phyloP scores from a whole-genome alignment of 2,329 filamentous ascomycete species.

The Fusarium pseudograminearum region DNA sequence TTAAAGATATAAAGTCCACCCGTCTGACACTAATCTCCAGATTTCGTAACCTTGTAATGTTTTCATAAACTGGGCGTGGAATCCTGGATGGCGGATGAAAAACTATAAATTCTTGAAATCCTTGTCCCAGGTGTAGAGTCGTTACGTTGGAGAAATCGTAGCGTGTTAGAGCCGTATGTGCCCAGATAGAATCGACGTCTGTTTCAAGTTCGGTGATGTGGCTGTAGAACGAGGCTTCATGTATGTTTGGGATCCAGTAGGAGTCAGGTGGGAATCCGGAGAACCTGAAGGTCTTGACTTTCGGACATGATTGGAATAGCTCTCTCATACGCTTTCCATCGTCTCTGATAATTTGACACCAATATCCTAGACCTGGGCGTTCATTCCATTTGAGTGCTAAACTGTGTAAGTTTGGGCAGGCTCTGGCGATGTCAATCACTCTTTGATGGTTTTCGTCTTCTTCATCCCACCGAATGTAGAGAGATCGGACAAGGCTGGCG shows the following conservation, averaged over 20 bases:
- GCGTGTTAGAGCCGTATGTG: background rate
- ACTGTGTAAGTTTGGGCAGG: slow-evolving; percentile 16
- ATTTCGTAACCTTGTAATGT: fast-evolving
- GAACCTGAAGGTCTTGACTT: background rate
- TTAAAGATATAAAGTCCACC: background rate
- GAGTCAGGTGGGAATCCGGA: no score
- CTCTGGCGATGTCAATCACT: background rate
- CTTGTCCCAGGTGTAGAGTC: no score
- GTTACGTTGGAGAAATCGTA: background rate
- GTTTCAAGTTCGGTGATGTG: background rate
- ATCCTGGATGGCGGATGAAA: fast-evolving
- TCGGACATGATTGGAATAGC: slow-evolving; percentile 19
- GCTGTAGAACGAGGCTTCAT: background rate
- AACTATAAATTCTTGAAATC: fast-evolving
- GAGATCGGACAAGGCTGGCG: background rate
- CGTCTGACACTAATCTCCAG: background rate
- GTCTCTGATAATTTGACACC: no score
- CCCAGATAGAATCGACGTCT: background rate
- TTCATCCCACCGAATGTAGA: background rate
- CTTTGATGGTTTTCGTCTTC: background rate
- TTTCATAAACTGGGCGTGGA: background rate
- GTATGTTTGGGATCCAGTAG: background rate
- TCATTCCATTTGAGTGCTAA: background rate
- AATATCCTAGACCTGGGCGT: no score
- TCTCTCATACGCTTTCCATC: background rate